A percentile compares a stretch with the other conserved stretches of the same genome.
Evolutionary conservation across 2,329 filamentous ascomycete species (phyloP).

Genomic region (Diplodia scrobiculata): DNA sequence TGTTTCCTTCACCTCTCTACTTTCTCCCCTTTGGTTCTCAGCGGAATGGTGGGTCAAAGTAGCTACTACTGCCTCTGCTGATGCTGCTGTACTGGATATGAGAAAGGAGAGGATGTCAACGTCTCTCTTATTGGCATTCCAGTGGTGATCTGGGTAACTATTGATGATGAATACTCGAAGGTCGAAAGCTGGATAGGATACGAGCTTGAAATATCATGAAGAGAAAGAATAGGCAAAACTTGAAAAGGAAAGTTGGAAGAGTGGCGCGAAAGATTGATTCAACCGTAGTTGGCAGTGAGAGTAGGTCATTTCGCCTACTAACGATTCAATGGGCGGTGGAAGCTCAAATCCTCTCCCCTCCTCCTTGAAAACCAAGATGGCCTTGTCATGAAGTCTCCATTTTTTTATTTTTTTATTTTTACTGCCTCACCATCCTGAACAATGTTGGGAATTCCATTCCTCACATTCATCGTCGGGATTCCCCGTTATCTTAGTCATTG

Average conservation of each 20-base stretch:
- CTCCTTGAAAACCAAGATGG: not conserved
- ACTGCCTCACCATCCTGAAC: not conserved
- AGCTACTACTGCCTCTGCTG: not conserved
- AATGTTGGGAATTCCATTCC: not conserved
- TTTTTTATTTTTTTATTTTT: not conserved
- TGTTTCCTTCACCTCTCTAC: not conserved
- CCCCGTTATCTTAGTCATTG: too few relatives aligned
- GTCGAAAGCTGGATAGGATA: conserved; percentile 17
- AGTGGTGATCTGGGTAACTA: not conserved
- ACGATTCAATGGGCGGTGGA: not conserved
- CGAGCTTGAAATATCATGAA: conserved; percentile 6
- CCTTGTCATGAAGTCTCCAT: not conserved
- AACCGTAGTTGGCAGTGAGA: not conserved
- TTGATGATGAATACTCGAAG: not conserved
- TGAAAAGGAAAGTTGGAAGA: not conserved
- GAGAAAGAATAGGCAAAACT: conserved; percentile 1
- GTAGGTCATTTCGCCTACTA: not conserved
- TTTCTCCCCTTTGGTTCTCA: not conserved
- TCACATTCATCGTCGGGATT: not conserved
- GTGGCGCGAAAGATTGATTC: not conserved
- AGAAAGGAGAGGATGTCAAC: not conserved
- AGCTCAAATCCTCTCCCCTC: not conserved
- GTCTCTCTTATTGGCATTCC: not conserved
- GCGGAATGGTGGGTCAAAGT: not conserved
- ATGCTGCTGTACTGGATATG: not conserved